These are phyloP conservation scores for Daldinia childiae DNA, from an alignment of 495 filamentous ascomycete genomes.

Conservation along the genomic window DNA sequence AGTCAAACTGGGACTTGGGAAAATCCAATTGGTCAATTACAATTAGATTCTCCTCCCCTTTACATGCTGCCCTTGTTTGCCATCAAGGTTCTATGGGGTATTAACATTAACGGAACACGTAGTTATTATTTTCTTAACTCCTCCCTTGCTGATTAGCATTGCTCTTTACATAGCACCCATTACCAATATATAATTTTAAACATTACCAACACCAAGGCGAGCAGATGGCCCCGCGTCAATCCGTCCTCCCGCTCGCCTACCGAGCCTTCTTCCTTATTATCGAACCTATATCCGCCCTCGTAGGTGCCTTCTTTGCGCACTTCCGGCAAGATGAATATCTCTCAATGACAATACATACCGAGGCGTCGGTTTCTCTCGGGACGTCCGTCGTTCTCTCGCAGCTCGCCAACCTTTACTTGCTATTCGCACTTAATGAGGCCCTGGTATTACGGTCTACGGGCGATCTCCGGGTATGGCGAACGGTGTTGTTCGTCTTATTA, in stretches of 20 bases:
- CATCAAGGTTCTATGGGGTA: neutral
- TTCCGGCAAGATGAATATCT: slow-evolving; percentile 67
- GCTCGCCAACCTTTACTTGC: slow-evolving; percentile 70
- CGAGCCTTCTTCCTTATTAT: slow-evolving; percentile 71
- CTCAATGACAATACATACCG: slow-evolving; percentile 61
- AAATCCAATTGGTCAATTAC: neutral
- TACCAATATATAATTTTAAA: neutral
- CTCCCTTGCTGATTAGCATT: too few species aligned
- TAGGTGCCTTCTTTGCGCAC: slow-evolving; percentile 71
- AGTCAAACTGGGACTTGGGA: neutral
- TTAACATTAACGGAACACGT: too few species aligned
- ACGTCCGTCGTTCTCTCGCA: slow-evolving; percentile 68
- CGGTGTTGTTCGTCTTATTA: slow-evolving; percentile 67
- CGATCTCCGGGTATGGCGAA: slow-evolving; percentile 71
- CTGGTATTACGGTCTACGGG: slow-evolving; percentile 69
- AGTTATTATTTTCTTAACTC: too few species aligned
- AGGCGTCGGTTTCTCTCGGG: slow-evolving; percentile 53
- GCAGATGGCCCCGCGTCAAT: slow-evolving; percentile 44
- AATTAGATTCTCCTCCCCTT: neutral
- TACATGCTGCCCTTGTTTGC: neutral
- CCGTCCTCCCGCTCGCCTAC: slow-evolving; percentile 60
- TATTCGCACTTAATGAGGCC: slow-evolving; percentile 76
- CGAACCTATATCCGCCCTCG: slow-evolving; percentile 71
- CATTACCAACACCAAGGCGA: neutral
- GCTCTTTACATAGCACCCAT: neutral